Evolutionary conservation across 2,329 filamentous ascomycete species (phyloP).

Genomic region (Mycosphaerella arachidis): DNA sequence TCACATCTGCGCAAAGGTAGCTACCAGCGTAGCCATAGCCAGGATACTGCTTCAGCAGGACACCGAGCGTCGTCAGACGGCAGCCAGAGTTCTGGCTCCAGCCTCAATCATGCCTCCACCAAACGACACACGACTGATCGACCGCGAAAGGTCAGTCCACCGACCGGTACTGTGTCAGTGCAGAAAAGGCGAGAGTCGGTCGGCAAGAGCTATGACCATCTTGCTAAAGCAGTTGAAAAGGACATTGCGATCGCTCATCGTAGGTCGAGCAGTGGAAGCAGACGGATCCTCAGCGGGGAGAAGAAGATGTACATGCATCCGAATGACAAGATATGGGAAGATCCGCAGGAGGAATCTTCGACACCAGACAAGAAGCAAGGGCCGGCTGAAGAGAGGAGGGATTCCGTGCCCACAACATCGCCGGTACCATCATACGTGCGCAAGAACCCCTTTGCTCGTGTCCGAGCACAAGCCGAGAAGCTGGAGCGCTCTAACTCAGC

Average conservation of each 20-base stretch:
- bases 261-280: constrained; percentile 59
- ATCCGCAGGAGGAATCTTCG: constrained; percentile 56
- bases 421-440: constrained; percentile 46
- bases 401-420: constrained; percentile 5
- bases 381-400: constrained; percentile 2
- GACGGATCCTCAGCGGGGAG: constrained; percentile 65
- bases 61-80: constrained; percentile 16
- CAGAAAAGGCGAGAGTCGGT: constrained; percentile 23
- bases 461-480: constrained; percentile 51
- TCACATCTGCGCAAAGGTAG: constrained; percentile 66
- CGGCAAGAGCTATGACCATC: constrained; percentile 34
- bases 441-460: constrained; percentile 61
- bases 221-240: constrained; percentile 32
- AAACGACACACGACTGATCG: constrained; percentile 15
- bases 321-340: constrained; percentile 82
- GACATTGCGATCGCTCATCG: constrained; percentile 36
- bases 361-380: constrained; percentile 13
- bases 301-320: constrained; percentile 63
- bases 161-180: constrained; percentile 17
- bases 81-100: constrained; percentile 14
- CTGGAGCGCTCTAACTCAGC: constrained; percentile 44
- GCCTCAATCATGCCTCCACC: constrained; percentile 4
- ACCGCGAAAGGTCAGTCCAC: constrained; percentile 20
- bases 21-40: constrained; percentile 55
- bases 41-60: constrained; percentile 15